These are phyloP conservation scores for Eucalyptus leucophloia DNA, from an alignment of 345 rosid species.

Conservation along the genomic window DNA sequence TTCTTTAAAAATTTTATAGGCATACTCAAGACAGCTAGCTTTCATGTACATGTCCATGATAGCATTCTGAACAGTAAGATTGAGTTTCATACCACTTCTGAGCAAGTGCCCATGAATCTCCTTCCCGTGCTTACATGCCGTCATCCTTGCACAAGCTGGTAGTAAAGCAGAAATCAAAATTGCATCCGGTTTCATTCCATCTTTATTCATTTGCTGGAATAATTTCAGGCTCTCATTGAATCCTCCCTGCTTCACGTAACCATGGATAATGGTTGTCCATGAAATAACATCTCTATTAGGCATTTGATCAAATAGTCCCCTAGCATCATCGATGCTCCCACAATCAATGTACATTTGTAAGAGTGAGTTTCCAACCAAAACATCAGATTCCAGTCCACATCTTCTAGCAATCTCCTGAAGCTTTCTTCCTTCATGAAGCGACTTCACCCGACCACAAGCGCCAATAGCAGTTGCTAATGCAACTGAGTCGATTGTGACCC, in stretches of 20 bases:
- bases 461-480: conserved; percentile 23
- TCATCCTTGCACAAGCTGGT: conserved; percentile 41
- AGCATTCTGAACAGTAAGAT: conserved; percentile 24
- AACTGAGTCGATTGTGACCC: conserved; percentile 12
- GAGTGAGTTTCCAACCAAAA: conserved; percentile 33
- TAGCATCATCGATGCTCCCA: conserved; percentile 14
- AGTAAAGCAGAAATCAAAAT: conserved; percentile 20
- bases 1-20: conserved; percentile 11
- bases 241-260: conserved; percentile 25
- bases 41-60: conserved; percentile 40
- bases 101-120: conserved; percentile 37
- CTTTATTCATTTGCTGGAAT: conserved; percentile 23
- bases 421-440: conserved; percentile 22
- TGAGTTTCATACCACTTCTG: conserved; percentile 17
- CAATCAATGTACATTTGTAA: conserved; percentile 37
- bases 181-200: conserved; percentile 22
- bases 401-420: conserved; percentile 18
- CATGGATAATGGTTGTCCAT: conserved; percentile 31
- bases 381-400: conserved; percentile 25
- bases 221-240: conserved; percentile 36
- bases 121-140: conserved; percentile 33
- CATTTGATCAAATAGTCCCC: conserved; percentile 19
- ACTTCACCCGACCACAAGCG: conserved; percentile 24
- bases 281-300: conserved; percentile 31
- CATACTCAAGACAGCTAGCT: conserved; percentile 24